Evolutionary conservation across 495 filamentous ascomycete species (phyloP), one percentile per base, ranked within the genome.

Genomic region (Lepraria neglecta): DNA sequence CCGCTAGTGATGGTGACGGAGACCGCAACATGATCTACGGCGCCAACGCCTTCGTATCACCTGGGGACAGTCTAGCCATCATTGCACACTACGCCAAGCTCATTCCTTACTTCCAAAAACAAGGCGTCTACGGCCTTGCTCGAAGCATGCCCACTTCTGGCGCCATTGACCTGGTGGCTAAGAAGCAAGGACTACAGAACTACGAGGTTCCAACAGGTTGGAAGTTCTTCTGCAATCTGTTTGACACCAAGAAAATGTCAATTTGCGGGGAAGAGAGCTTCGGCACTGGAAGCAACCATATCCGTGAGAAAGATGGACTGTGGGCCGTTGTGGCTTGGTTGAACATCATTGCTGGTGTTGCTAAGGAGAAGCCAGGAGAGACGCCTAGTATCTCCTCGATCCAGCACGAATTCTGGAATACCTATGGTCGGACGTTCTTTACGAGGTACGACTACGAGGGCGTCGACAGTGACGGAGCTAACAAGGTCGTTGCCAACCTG

Each of bases 11-110:
- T 66, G 94, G 94, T 65, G 94, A 98, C 68, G 94, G 94, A 67
- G 94, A 98, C 77, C 89, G 94, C 60, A 98, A 98, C 82, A 98
- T 98, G 94, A 97, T 98, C 70, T 98, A 98, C 73, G 94, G 94
- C 61, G 92, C 92, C 66, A 90, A 94, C 69, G 86, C 84, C 45
- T 98, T 98, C 69, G 94, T 98, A 59, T 97, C 95, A 7, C 94
- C 94, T 14, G 94, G 94, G 64, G 94, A 98, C 80, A 92, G 87
- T 70, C 77, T 98, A 66, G 94, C 94, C 65, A 97, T 98, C 74
- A 98, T 98, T 71, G 89, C 94, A 42, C 94, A 98, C 80, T 87
- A 97, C 68, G 91, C 94, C 61, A 77, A 91, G 57, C 82, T 96
- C 55, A 98, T 98, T 69, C 94, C 94, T 43, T 98, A 92, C 76